These are phyloP conservation scores for Paecilomyces dactylethromorphus DNA, from an alignment of 2,329 filamentous ascomycete genomes.

Conservation along the genomic window DNA sequence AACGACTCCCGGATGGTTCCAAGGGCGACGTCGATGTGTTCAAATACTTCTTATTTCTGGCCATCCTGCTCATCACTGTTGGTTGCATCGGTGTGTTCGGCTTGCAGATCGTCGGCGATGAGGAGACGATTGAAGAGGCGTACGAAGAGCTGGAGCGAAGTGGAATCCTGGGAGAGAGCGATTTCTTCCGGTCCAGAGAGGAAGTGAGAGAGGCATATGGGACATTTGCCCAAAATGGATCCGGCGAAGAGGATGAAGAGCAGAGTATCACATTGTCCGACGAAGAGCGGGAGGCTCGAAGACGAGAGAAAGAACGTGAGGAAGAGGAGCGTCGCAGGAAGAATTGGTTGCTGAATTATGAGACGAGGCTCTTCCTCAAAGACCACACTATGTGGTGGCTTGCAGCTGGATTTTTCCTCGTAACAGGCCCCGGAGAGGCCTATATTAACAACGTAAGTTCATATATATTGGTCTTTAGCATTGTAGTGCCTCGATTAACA, in stretches of 20 bases:
- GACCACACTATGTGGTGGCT: slow-evolving; percentile 97
- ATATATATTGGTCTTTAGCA: neutral
- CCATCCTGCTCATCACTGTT: slow-evolving; percentile 60
- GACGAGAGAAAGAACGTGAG: slow-evolving; percentile 38
- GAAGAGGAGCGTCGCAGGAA: slow-evolving; percentile 66
- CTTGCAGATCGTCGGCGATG: slow-evolving; percentile 73
- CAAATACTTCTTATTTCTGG: slow-evolving; percentile 81
- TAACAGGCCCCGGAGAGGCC: slow-evolving; percentile 90
- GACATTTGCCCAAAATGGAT: slow-evolving; percentile 34
- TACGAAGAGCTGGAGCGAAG: slow-evolving; percentile 88
- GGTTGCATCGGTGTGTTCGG: slow-evolving; percentile 69
- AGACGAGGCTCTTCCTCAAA: slow-evolving; percentile 75
- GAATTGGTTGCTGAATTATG: slow-evolving; percentile 82
- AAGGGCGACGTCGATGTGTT: slow-evolving; percentile 64
- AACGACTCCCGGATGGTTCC: slow-evolving; percentile 57
- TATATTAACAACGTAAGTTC: slow-evolving; percentile 78
- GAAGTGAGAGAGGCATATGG: slow-evolving; percentile 40
- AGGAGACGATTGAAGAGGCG: slow-evolving; percentile 72
- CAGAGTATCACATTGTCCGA: slow-evolving; percentile 25
- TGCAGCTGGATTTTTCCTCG: slow-evolving; percentile 82
- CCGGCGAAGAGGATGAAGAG: slow-evolving; percentile 30
- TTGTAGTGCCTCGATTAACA: slow-evolving; percentile 1
- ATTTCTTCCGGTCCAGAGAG: slow-evolving; percentile 57
- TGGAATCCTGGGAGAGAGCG: slow-evolving; percentile 65
- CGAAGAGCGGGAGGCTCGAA: slow-evolving; percentile 33